Conservation (phyloP, 805 yeast species). For the Lipomyces yamanashiensis region DNA sequence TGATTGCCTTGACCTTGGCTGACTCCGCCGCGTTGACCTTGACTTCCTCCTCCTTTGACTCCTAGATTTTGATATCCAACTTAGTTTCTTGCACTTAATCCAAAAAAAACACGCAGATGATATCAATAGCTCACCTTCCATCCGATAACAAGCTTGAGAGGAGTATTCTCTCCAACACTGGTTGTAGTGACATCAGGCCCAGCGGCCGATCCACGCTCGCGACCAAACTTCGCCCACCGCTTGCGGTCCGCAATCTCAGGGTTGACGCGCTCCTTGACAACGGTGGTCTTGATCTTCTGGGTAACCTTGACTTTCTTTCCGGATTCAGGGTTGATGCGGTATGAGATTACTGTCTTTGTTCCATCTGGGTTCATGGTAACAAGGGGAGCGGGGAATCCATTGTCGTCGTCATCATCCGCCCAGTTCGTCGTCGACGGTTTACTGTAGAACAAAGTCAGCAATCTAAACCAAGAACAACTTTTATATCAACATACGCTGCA, state of each 20-base stretch:
- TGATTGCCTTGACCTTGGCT: constrained; percentile 53
- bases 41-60: constrained; percentile 64
- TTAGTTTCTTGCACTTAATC: not conserved
- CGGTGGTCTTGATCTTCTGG: constrained; percentile 77
- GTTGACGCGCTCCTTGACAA: constrained; percentile 79
- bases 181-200: constrained; percentile 93
- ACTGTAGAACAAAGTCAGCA: not conserved
- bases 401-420: constrained; percentile 61
- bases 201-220: constrained; percentile 68
- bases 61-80: constrained; percentile 52
- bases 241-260: constrained; percentile 85
- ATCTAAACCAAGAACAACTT: not conserved
- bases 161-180: constrained; percentile 82
- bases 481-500: constrained; percentile 23
- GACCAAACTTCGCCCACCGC: constrained; percentile 87
- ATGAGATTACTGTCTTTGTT: constrained; percentile 83
- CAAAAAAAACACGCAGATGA: not conserved
- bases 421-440: constrained; percentile 48
- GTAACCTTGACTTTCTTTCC: constrained; percentile 88
- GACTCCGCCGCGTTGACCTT: constrained; percentile 67
- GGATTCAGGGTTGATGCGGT: constrained; percentile 64
- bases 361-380: constrained; percentile 82
- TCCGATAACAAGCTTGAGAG: constrained; percentile 62
- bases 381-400: constrained; percentile 65
- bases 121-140: constrained; percentile 32